Evolutionary conservation across 306 rosid species (phyloP).

Genomic region (Prunus kanzakura): DNA sequence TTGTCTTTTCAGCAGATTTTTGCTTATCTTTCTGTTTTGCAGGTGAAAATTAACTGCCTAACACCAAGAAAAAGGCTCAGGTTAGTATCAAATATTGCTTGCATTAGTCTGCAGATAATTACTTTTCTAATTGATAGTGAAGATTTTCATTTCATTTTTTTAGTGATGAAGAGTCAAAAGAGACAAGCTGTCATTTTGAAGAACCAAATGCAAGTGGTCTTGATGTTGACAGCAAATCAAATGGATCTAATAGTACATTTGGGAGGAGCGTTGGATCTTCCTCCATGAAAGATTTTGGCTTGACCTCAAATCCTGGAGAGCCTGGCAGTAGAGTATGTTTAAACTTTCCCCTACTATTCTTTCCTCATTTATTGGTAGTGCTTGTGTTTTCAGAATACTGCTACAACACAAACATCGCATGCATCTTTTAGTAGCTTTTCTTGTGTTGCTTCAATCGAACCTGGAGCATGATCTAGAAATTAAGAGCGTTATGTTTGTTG

Average conservation of each 20-base stretch:
- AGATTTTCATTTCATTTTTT: slow-evolving; percentile 4
- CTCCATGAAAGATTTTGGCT: slow-evolving; percentile 39
- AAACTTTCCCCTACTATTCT: not conserved
- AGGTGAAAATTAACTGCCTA: slow-evolving; percentile 50
- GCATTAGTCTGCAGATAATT: not conserved
- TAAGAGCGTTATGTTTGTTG: not conserved
- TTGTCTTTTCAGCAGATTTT: not conserved
- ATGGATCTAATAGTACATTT: slow-evolving; percentile 31
- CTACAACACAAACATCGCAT: not conserved
- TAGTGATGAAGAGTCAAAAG: slow-evolving; percentile 39
- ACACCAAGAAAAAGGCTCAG: slow-evolving; percentile 39
- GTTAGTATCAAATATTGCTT: slow-evolving; percentile 22
- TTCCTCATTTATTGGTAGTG: not conserved
- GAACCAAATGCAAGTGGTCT: slow-evolving; percentile 20
- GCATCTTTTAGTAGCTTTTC: not conserved
- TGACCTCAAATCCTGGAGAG: slow-evolving; percentile 43
- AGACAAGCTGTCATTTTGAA: slow-evolving; percentile 21
- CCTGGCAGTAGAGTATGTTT: slow-evolving; percentile 41
- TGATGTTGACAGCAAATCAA: slow-evolving; percentile 34
- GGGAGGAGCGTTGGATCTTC: slow-evolving; percentile 38
- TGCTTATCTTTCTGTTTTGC: slow-evolving; percentile 22
- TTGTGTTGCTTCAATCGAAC: not conserved
- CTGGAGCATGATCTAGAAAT: not conserved
- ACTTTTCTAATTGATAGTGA: slow-evolving; percentile 5
- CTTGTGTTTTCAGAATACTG: not conserved